Base-by-base conservation (phyloP, 805 yeast species). In the Kockiozyma suomiensis region DNA sequence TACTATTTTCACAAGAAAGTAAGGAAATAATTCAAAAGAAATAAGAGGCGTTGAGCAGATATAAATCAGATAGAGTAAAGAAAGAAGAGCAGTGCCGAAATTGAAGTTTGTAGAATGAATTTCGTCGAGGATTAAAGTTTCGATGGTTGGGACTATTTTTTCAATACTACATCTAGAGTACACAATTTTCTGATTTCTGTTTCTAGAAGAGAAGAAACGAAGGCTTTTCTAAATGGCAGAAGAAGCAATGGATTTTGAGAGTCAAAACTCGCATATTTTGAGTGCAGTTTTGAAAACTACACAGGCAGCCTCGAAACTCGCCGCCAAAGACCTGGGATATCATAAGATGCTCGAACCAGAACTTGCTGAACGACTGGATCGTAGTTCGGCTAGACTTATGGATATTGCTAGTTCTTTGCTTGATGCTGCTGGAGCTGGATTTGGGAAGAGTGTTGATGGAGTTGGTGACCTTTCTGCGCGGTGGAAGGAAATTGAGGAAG, bases 321-420 rank as follows among this genome's bases (percentile, higher is more conserved):
- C 66, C 3, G 83, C 90, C 0, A 88, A 88, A 57, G 98, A 93
- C 75, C 80, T 91, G n/a, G 82, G 81, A 32, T 94, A 92, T 69
- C 83, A 85, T 72, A 77, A 79, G 48, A 83, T 88, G 49, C 70
- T 90, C 12, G 93, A 89, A 68, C 63, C 69, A 0, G 70, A 78
- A 13, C 70, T 85, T 50, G 77, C 77, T 8, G 32, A 46, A n/a
- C 50, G 40, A 21, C 15, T 32, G 7, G 60, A 56, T 21, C 58
- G 70, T n/a, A 58, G 66, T 6, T 54, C 68, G 2, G 13, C 61
- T 69, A 25, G 72, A 70, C 25, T 73, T 72, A 8, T 46, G 17
- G 48, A 40, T 17, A 46, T 54, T 7, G 52, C 48, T 15, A 54
- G 38, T 43, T 54, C 65, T 23, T 59, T 70, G 25, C 62, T 75